phyloP scores from a whole-genome alignment of 306 rosid genomes.

The Fragaria nilgerrensis region DNA sequence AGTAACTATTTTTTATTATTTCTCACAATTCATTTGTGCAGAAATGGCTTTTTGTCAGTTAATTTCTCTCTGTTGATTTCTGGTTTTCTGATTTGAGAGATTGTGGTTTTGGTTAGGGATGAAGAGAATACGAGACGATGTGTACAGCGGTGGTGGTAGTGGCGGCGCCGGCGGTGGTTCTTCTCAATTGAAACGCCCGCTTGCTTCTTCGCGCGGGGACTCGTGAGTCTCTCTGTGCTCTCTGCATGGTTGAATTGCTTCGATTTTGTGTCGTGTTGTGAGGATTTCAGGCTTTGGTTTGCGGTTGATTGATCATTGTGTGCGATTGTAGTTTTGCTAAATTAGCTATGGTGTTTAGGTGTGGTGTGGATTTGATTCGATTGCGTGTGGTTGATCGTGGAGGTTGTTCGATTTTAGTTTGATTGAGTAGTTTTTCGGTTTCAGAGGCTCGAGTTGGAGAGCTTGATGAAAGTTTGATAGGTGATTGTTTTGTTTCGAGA shows the following conservation, averaged over 20 bases:
- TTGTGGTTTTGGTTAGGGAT: slow-evolving; percentile 33
- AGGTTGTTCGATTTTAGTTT: slow-evolving; percentile 24
- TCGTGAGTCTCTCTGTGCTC: slow-evolving; percentile 40
- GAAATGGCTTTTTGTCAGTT: not conserved
- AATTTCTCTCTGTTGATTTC: too few relatives aligned
- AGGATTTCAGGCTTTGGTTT: not conserved
- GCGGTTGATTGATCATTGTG: slow-evolving; percentile 11
- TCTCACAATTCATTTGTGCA: not conserved
- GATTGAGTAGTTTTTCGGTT: slow-evolving; percentile 18
- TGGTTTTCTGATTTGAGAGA: not conserved
- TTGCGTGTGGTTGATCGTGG: not conserved
- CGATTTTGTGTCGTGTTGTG: not conserved
- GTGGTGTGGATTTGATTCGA: slow-evolving; percentile 25
- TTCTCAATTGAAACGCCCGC: slow-evolving; percentile 68
- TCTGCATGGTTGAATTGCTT: slow-evolving; percentile 22
- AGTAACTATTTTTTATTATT: not conserved
- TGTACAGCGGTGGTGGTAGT: slow-evolving; percentile 23
- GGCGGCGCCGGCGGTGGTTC: not conserved
- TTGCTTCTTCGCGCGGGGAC: slow-evolving; percentile 59
- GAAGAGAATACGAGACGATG: slow-evolving; percentile 70
- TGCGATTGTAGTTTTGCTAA: not conserved
- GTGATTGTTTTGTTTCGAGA: not conserved
- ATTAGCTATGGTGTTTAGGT: not conserved
- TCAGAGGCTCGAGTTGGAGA: slow-evolving; percentile 3
- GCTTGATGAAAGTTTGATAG: not conserved